phyloP scores from a whole-genome alignment of 2,329 filamentous ascomycete species.

The Rachicladosporium sp. region DNA sequence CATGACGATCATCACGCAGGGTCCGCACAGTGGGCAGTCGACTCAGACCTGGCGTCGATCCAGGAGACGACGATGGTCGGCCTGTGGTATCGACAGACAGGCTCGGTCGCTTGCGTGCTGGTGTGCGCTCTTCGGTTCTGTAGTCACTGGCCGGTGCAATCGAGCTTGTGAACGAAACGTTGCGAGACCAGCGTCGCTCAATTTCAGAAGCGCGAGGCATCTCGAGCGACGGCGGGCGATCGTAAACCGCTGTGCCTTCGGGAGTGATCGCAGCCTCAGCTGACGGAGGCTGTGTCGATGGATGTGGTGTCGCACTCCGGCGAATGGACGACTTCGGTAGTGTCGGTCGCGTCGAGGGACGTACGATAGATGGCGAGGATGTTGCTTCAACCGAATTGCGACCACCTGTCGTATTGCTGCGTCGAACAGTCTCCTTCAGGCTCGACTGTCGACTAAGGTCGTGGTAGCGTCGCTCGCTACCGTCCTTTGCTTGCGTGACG shows the following conservation, averaged over 20 bases:
- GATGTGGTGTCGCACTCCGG: constrained; percentile 1
- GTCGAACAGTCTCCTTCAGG: constrained; percentile 11
- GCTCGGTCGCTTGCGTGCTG: constrained; percentile 2
- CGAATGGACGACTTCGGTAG: constrained; percentile 1
- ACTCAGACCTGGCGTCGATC: constrained; percentile 11
- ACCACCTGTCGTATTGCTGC: constrained; percentile 6
- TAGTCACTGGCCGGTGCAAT: constrained; percentile 6
- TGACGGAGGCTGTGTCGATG: not conserved
- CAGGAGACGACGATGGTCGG: constrained; percentile 3
- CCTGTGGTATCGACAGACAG: constrained; percentile 7
- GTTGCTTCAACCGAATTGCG: constrained; percentile 10
- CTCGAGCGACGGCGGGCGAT: constrained; percentile 10
- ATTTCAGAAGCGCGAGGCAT: constrained; percentile 10
- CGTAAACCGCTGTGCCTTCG: constrained; percentile 17
- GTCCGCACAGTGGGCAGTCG: constrained; percentile 5
- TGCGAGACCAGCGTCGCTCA: constrained; percentile 9
- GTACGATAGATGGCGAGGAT: constrained; percentile 11
- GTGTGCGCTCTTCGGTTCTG: constrained; percentile 6
- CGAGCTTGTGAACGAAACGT: constrained; percentile 7
- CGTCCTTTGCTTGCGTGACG: constrained; percentile 13
- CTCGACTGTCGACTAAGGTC: constrained; percentile 11
- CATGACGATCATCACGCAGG: constrained; percentile 6
- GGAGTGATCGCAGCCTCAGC: constrained; percentile 3
- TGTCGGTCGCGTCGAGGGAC: constrained; percentile 18
- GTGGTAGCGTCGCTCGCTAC: constrained; percentile 12